Evolutionary conservation across 2,329 filamentous ascomycete species (phyloP).

Genomic region (Nigrospora oryzae): DNA sequence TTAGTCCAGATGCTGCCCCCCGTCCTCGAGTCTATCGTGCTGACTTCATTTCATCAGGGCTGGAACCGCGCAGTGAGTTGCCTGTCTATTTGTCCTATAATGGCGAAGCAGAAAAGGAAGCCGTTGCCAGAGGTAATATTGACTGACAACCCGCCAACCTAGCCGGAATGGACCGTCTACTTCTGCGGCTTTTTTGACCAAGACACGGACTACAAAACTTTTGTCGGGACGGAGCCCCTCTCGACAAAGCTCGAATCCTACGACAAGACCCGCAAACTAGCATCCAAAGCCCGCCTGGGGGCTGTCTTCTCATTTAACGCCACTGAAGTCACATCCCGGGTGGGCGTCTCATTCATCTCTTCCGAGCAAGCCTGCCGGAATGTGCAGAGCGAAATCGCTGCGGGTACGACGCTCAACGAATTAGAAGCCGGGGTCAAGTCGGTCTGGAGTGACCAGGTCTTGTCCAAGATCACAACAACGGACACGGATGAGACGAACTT

Average conservation of each 20-base stretch:
- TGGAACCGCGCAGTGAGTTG: slow-evolving; percentile 46
- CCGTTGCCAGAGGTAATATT: too few relatives aligned
- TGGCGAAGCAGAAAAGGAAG: too few relatives aligned
- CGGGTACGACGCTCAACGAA: slow-evolving; percentile 28
- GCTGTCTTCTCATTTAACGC: slow-evolving; percentile 46
- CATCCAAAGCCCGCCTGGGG: slow-evolving; percentile 27
- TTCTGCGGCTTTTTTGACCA: slow-evolving; percentile 55
- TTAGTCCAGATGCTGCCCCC: slow-evolving; percentile 12
- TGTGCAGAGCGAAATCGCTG: slow-evolving; percentile 47
- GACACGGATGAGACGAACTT: slow-evolving; percentile 47
- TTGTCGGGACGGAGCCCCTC: slow-evolving; percentile 25
- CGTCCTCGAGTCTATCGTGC: slow-evolving; percentile 1
- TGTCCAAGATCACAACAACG: slow-evolving; percentile 55
- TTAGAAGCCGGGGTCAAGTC: slow-evolving; percentile 38
- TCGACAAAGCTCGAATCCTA: slow-evolving; percentile 22
- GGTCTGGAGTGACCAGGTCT: slow-evolving; percentile 53
- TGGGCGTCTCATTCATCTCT: slow-evolving; percentile 64
- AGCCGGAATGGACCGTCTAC: slow-evolving; percentile 51
- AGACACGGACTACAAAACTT: slow-evolving; percentile 34
- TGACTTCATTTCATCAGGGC: slow-evolving; percentile 25
- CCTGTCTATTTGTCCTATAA: too few relatives aligned
- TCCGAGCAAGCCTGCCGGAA: slow-evolving; percentile 49
- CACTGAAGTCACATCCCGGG: slow-evolving; percentile 41
- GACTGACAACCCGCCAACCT: too few relatives aligned
- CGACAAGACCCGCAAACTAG: slow-evolving; percentile 4